Base-by-base conservation (phyloP, 2,329 filamentous ascomycete genomes). In the Cucurbitaria berberidis region DNA sequence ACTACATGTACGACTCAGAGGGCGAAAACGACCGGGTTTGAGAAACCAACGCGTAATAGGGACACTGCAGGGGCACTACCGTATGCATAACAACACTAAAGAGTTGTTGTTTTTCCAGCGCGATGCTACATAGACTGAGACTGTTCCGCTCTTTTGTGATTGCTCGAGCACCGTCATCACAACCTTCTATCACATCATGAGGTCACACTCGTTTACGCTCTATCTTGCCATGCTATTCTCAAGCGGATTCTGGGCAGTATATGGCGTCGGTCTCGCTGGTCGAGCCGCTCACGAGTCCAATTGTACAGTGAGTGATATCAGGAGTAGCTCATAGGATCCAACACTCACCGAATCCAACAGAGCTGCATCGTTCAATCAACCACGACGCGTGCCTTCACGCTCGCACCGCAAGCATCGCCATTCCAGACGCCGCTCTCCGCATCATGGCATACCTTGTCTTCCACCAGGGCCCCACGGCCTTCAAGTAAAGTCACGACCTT, bases 61-160 rank as follows among this genome's bases (percentile, higher is more conserved):
- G 51, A 42, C 59, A 66, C 66, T 51, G 52, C 63, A 67, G 55
- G 48, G 49, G 43, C 51, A 51, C 49, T 51, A 57, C 54, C 18
- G 38, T 29, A 60, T 64, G 63, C 65, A 65, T 45, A 54, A 55
- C 38, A 48, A 48, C 21, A 47, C 49, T 39, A 24, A 47, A 26
- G 5, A 26, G 9, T 63, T 62, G 53, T 42, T 21, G 24, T 26
- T 46, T 38, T 38, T 18, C 27, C 43, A 29, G 15, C 18, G 16
- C 16, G 32, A 45, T 34, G 29, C 15, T 34, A 36, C 40, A 42
- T 27, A n/a, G 35, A 38, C 24, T 10, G 36, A 43, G 36, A 27
- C 21, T 9, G 32, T 27, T 32, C 42, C 39, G 57, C 56, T 47
- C 51, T 41, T 40, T 44, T 40, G 22, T 38, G 27, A 57, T 36